Base-by-base conservation (phyloP, 345 rosid species). In the Euphorbia tirucalli region DNA sequence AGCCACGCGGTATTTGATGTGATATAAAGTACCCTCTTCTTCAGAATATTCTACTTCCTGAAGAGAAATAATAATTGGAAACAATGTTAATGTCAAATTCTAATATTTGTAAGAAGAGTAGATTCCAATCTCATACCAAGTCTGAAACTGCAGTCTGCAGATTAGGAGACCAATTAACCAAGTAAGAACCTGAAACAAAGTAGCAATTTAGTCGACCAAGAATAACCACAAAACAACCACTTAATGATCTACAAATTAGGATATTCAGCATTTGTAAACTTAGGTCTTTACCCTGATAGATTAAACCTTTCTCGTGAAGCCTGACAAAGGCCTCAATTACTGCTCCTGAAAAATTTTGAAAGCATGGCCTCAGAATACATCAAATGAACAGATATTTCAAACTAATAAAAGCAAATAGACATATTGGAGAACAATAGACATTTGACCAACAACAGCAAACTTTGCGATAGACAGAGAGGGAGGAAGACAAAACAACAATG, bases 91-190 rank as follows among this genome's bases (percentile, higher is more conserved):
- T 16, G 21, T 70, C 65, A 77, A 73, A 63, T 48, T 49, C 39
- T 44, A 67, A 44, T 19, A 35, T 28, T 41, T 43, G 22, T 27
- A 70, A 46, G 10, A 75, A 32, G 25, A 46, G 69, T 50, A 37
- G 71, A 64, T 70, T 49, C 50, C 19, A 72, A n/a, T 22, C 22
- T 52, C 35, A 81, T 81, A 94, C 98, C 91, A 94, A 82, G 79
- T 94, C 98, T 69, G 98, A 94, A 80, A 94, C 98, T 25, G 98
- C 98, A 72, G 98, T 94, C 86, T 94, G 98, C 74, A 94, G 85
- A 81, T 85, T 90, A 43, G 98, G 98, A 58, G 98, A 94, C 98
- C 98, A 94, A 83, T 94, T 94, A 81, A 94, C 98, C 93, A 94
- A 82, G 87, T 94, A 94, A 72, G 97, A 90, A 59, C 98, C 98